Conservation (phyloP, 345 rosid species). For the Citrus trifoliata region DNA sequence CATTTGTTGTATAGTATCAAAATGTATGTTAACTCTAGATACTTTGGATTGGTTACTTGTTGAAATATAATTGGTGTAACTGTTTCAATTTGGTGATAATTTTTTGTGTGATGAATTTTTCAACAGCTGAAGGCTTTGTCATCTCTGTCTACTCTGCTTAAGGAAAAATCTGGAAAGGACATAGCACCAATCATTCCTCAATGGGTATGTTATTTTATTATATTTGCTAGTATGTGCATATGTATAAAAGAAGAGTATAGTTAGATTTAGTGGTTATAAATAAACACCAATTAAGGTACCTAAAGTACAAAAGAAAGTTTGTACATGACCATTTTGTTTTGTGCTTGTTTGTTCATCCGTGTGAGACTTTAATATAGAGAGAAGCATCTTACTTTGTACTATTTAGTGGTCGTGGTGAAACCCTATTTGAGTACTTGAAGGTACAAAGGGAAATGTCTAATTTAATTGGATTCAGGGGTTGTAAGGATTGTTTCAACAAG, state of each 20-base stretch:
- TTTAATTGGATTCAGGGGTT: neutral
- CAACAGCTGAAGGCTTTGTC: constrained; percentile 87
- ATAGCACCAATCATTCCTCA: constrained; percentile 67
- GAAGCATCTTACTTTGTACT: neutral
- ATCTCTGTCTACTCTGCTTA: constrained; percentile 55
- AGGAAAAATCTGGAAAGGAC: constrained; percentile 75
- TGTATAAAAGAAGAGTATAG: no score
- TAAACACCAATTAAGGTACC: no score
- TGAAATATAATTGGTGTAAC: neutral
- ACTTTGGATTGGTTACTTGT: neutral
- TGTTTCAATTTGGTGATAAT: neutral
- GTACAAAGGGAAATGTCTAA: neutral
- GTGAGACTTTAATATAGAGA: neutral
- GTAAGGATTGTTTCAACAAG: neutral
- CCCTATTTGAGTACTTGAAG: neutral
- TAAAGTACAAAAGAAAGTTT: no score
- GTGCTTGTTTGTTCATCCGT: neutral
- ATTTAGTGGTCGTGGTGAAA: neutral
- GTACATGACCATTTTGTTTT: neutral
- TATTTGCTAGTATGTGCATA: neutral
- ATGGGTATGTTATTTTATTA: constrained; percentile 59
- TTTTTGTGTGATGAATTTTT: constrained; percentile 12
- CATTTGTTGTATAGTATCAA: neutral
- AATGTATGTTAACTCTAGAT: neutral
- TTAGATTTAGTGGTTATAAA: no score